A percentile compares a stretch with the other conserved stretches of the same genome.
Evolutionary conservation across 495 filamentous ascomycete genomes (phyloP).

Genomic region (Xylaria castorea): DNA sequence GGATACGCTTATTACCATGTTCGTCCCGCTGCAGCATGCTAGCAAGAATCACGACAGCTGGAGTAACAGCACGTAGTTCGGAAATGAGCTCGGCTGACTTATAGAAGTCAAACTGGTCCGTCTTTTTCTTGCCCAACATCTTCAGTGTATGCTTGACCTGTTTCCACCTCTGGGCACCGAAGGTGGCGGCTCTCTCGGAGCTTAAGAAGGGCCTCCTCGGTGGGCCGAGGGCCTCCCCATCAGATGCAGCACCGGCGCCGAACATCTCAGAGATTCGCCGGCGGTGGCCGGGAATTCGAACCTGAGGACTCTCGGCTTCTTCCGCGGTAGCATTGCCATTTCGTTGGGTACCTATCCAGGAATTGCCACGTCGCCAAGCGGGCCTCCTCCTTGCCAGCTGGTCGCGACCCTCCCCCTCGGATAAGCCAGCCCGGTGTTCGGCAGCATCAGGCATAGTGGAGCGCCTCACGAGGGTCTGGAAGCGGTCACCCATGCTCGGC

Average conservation of each 20-base stretch:
- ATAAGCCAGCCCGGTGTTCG: constrained; percentile 74
- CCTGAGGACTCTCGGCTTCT: constrained; percentile 54
- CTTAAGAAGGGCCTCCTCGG: constrained; percentile 58
- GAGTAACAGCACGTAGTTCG: constrained; percentile 88
- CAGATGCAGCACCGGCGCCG: constrained; percentile 59
- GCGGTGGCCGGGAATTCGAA: constrained; percentile 72
- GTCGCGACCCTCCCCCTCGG: constrained; percentile 88
- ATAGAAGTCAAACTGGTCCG: constrained; percentile 86
- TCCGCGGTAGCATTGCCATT: constrained; percentile 47
- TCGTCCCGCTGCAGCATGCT: constrained; percentile 98
- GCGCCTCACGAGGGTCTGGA: constrained; percentile 66
- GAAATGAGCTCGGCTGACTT: constrained; percentile 97
- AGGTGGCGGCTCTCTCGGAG: constrained; percentile 73
- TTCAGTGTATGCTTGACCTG: constrained; percentile 85
- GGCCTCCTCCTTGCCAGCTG: constrained; percentile 65
- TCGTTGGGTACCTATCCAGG: constrained; percentile 51
- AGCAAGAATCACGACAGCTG: constrained; percentile 89
- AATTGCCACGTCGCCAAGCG: constrained; percentile 61
- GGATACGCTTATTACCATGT: constrained; percentile 91
- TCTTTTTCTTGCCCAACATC: constrained; percentile 80
- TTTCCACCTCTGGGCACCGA: constrained; percentile 84
- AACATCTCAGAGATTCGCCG: constrained; percentile 75
- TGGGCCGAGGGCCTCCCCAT: constrained; percentile 54
- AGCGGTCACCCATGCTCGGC: constrained; percentile 40
- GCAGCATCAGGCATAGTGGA: constrained; percentile 72